phyloP scores from a whole-genome alignment of 2,329 filamentous ascomycete genomes.

The Colletotrichum gigasporum region DNA sequence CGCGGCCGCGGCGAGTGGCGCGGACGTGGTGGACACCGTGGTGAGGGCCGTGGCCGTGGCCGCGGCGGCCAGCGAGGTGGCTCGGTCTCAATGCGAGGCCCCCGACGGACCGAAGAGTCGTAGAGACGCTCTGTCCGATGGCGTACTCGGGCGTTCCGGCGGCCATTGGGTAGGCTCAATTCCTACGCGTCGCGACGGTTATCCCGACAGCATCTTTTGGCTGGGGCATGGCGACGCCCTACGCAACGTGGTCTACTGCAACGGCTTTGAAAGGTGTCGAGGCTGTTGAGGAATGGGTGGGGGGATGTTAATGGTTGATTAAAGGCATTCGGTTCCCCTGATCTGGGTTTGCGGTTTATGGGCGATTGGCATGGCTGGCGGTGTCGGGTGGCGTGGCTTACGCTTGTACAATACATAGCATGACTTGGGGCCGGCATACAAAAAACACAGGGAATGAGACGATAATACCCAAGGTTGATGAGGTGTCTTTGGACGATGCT shows the following conservation, averaged over 20 bases:
- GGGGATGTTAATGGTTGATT: conserved; percentile 22
- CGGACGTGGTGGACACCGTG: conserved; percentile 59
- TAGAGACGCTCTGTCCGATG: conserved; percentile 38
- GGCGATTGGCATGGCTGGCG: conserved; percentile 31
- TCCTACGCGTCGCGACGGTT: conserved; percentile 41
- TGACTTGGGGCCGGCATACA: conserved; percentile 33
- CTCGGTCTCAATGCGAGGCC: conserved; percentile 44
- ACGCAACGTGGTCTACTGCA: conserved; percentile 26
- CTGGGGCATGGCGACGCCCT: conserved; percentile 49
- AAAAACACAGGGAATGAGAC: conserved; percentile 32
- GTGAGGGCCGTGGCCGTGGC: conserved; percentile 54
- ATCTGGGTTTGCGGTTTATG: conserved; percentile 27
- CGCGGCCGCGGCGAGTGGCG: conserved; percentile 58
- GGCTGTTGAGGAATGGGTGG: conserved; percentile 18
- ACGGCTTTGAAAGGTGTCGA: conserved; percentile 29
- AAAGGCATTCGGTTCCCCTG: conserved; percentile 29
- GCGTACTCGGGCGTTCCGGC: conserved; percentile 30
- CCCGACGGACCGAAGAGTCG: conserved; percentile 51
- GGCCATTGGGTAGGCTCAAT: conserved; percentile 38
- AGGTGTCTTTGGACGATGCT: neutral
- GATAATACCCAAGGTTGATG: conserved; percentile 25
- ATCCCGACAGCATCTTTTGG: conserved; percentile 48
- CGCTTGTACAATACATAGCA: conserved; percentile 32
- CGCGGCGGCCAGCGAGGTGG: conserved; percentile 47
- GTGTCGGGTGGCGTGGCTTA: conserved; percentile 32